Evolutionary conservation across 768 basidiomycete genomes (phyloP).

Genomic region (Hydnomerulius pinastri): DNA sequence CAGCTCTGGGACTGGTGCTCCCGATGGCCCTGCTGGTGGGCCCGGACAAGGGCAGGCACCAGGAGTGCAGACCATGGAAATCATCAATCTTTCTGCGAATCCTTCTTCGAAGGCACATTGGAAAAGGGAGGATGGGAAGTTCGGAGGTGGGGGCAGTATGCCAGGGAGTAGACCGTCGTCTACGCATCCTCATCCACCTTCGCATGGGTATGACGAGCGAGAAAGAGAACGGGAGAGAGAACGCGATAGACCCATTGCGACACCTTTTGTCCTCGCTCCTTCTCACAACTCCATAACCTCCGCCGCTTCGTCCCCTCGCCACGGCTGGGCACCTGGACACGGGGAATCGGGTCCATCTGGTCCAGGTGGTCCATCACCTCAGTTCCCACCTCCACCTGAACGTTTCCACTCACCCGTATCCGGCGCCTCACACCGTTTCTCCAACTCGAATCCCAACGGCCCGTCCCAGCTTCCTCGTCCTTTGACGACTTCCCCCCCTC

Average conservation of each 20-base stretch:
- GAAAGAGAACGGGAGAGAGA: conserved; percentile 41
- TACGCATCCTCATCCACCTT: conserved; percentile 34
- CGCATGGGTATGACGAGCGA: conserved; percentile 29
- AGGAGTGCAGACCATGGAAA: conserved; percentile 47
- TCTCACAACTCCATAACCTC: conserved; percentile 39
- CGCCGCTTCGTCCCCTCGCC: conserved; percentile 43
- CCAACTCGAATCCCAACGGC: conserved; percentile 26
- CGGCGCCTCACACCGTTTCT: conserved; percentile 22
- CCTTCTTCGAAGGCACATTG: conserved; percentile 35
- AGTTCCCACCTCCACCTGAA: conserved; percentile 30
- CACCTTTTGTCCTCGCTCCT: conserved; percentile 55
- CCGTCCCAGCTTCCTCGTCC: conserved; percentile 21
- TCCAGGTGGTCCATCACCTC: conserved; percentile 28
- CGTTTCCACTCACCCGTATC: conserved; percentile 30
- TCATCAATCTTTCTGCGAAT: conserved; percentile 48
- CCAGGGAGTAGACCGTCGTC: conserved; percentile 41
- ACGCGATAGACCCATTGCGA: conserved; percentile 53
- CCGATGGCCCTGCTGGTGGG: conserved; percentile 33
- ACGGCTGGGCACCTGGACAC: conserved; percentile 35
- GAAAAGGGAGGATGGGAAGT: conserved; percentile 40
- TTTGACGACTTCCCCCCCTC: conserved; percentile 41
- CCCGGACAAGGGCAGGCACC: conserved; percentile 35
- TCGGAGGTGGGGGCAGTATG: conserved; percentile 22
- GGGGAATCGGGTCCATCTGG: conserved; percentile 30
- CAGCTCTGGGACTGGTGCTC: conserved; percentile 25